These are phyloP conservation scores for Aureobasidium subglaciale DNA, from an alignment of 2,329 filamentous ascomycete genomes.

Conservation along the genomic window DNA sequence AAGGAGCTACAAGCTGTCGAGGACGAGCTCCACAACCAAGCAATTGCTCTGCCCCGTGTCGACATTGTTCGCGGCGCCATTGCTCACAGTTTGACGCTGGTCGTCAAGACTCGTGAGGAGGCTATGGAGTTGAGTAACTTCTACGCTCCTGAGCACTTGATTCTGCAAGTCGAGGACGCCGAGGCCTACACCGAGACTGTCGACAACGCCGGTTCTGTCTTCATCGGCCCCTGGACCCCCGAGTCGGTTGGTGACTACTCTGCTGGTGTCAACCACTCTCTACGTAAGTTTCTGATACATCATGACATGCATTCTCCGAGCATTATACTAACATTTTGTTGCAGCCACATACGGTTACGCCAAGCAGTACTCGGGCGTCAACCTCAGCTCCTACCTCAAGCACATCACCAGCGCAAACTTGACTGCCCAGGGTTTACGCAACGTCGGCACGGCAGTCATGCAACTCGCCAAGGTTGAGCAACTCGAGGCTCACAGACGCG, in stretches of 20 bases:
- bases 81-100: conserved; percentile 81
- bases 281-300: conserved; percentile 66
- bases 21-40: conserved; percentile 82
- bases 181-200: conserved; percentile 68
- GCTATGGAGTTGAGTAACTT: conserved; percentile 81
- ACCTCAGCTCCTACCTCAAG: conserved; percentile 91
- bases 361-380: conserved; percentile 97
- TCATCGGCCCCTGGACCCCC: conserved; percentile 92
- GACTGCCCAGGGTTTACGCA: conserved; percentile 73
- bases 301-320: not conserved
- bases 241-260: conserved; percentile 98
- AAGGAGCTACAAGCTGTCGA: conserved; percentile 74
- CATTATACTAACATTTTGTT: not conserved
- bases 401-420: conserved; percentile 94
- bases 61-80: conserved; percentile 90
- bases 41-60: conserved; percentile 76
- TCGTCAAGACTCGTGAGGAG: conserved; percentile 64
- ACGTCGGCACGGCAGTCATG: conserved; percentile 87
- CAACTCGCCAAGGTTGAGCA: conserved; percentile 90
- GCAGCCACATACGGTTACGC: conserved; percentile 94
- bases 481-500: conserved; percentile 81
- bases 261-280: conserved; percentile 92
- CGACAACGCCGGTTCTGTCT: conserved; percentile 91
- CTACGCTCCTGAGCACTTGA: conserved; percentile 94
- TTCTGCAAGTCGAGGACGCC: conserved; percentile 77